These are phyloP conservation scores for Biscogniauxia mediterranea DNA, from an alignment of 2,329 filamentous ascomycete genomes.

Conservation along the genomic window DNA sequence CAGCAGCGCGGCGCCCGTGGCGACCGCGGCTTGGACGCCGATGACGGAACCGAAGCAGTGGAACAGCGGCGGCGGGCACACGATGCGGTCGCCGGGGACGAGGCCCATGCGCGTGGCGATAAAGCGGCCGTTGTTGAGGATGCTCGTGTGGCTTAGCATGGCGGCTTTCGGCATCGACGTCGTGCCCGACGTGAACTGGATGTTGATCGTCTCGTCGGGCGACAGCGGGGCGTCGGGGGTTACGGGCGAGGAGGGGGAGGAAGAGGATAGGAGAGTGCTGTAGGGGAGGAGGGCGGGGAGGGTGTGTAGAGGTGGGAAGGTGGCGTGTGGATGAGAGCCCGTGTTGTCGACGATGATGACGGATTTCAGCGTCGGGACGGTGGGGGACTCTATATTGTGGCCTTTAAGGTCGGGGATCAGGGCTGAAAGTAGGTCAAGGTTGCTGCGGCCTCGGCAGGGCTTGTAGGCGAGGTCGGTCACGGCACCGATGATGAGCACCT, in stretches of 20 bases:
- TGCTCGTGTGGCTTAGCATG: conserved; percentile 79
- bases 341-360: conserved; percentile 82
- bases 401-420: conserved; percentile 44
- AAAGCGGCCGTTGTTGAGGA: conserved; percentile 86
- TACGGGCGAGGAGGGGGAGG: conserved; percentile 34
- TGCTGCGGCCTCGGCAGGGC: conserved; percentile 53
- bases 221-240: conserved; percentile 46
- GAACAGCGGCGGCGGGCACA: conserved; percentile 83
- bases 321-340: conserved; percentile 40
- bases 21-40: conserved; percentile 95
- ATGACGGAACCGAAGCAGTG: conserved; percentile 89
- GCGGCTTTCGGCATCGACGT: conserved; percentile 89
- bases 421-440: conserved; percentile 45
- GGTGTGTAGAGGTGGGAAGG: conserved; percentile 43
- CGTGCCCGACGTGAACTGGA: conserved; percentile 97
- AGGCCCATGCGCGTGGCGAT: conserved; percentile 86
- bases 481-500: conserved; percentile 77
- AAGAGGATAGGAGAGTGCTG: conserved; percentile 36
- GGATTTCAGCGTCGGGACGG: conserved; percentile 66
- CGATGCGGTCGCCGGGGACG: conserved; percentile 69
- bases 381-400: conserved; percentile 37
- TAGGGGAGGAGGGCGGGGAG: conserved; percentile 47
- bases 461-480: conserved; percentile 80
- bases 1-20: conserved; percentile 73
- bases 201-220: conserved; percentile 77